Evolutionary conservation across 1,284 basidiomycete genomes (phyloP), one percentile per base, ranked within the genome.

Genomic region (Trichosporon sp.): DNA sequence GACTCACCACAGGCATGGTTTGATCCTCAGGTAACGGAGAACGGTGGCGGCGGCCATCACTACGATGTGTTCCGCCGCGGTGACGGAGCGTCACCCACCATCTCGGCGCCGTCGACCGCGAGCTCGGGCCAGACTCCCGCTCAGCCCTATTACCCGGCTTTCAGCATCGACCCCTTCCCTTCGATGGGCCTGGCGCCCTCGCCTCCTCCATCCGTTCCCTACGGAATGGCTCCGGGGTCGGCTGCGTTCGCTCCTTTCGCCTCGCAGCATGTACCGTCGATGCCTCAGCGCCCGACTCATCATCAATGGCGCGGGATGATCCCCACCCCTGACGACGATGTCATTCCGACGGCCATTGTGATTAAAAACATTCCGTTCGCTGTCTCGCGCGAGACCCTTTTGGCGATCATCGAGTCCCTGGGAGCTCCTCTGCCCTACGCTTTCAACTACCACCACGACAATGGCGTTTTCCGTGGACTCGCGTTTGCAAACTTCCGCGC

Each of bases 341-440:
- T 97, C 78, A 99, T 99, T 80, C 95, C 95, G 61, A 99, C 95
- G 16, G 95, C 96, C 62, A 98, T 99, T 75, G 95, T 99, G 75
- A 96, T 99, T 82, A 99, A 99, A 86, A 98, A 98, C 85, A 99
- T 98, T 81, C 95, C 95, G 65, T 98, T 99, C 84, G 94, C 93
- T 74, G 92, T 98, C 72, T 92, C 94, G 82, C 88, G 91, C 75
- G 95, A 99, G 82, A 93, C 93, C 64, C 86, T 99, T 66, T 87
- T 99, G 73, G 89, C 90, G 82, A 94, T 98, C 78, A 99, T 99
- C 80, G 92, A 94, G 70, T 96, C 92, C 67, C 83, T 99, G 67
- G 86, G 89, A 34, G 96, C 98, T 74, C 95, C 95, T 64, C 90
- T 95, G 21, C 96, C 96, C n/a, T 99, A 99, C 79, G 96, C 96